These are phyloP conservation scores for Chalaropsis thielavioides DNA, from an alignment of 2,329 filamentous ascomycete species.

Conservation along the genomic window DNA sequence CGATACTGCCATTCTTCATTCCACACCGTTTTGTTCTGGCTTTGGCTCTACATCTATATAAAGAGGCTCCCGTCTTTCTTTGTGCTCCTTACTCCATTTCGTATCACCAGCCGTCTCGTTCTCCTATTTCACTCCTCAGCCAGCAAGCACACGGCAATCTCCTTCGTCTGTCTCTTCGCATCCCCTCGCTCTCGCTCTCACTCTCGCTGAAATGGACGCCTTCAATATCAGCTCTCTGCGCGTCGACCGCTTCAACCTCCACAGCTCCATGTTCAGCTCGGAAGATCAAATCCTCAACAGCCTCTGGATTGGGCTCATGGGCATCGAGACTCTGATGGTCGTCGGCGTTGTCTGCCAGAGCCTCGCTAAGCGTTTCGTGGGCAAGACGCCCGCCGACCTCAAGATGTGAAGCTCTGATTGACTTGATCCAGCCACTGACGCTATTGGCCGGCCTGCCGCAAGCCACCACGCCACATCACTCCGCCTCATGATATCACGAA, in stretches of 20 bases:
- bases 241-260: constrained; percentile 10
- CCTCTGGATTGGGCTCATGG: constrained; percentile 34
- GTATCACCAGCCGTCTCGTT: too few species aligned
- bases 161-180: background rate
- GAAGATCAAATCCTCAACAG: constrained; percentile 31
- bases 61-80: too few species aligned
- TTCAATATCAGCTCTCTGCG: constrained; percentile 10
- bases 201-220: constrained; percentile 1
- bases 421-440: background rate
- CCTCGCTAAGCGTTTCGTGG: constrained; percentile 18
- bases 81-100: too few species aligned
- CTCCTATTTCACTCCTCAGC: too few species aligned
- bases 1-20: background rate
- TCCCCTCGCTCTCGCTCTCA: background rate
- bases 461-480: background rate
- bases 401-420: background rate
- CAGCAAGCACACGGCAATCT: too few species aligned
- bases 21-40: background rate
- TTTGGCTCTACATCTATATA: too few species aligned
- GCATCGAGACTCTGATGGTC: constrained; percentile 33
- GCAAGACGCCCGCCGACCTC: constrained; percentile 21
- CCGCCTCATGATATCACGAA: constrained; percentile 4
- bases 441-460: background rate
- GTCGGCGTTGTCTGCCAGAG: constrained; percentile 26
- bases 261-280: constrained; percentile 22